Conservation (phyloP, 768 basidiomycete species). For the Russula sp. region DNA sequence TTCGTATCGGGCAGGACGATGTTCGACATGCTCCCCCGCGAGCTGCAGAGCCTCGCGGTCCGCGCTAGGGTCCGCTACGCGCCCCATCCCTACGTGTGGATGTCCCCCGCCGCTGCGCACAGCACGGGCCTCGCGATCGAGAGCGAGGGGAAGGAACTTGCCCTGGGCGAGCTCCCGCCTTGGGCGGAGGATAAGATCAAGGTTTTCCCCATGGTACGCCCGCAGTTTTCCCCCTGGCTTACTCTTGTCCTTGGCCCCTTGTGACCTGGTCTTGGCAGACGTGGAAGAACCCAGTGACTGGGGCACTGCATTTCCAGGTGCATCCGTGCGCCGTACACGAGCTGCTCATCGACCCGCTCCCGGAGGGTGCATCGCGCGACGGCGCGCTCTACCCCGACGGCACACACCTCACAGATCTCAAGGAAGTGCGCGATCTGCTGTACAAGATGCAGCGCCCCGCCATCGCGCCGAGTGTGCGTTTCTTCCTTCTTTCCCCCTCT, state of each 20-base stretch:
- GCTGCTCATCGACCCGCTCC: conserved; percentile 69
- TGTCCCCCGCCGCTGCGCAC: conserved; percentile 63
- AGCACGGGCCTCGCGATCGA: conserved; percentile 79
- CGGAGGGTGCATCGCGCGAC: conserved; percentile 48
- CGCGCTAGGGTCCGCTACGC: conserved; percentile 67
- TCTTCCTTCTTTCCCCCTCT: neutral
- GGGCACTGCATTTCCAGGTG: conserved; percentile 80
- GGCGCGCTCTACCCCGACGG: conserved; percentile 81
- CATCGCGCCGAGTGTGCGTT: conserved; percentile 66
- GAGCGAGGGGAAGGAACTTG: conserved; percentile 62
- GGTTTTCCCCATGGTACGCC: conserved; percentile 54
- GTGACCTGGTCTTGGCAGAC: conserved; percentile 36
- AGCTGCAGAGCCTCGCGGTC: conserved; percentile 73
- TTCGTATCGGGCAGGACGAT: conserved; percentile 75
- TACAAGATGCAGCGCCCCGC: conserved; percentile 88
- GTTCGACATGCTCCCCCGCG: conserved; percentile 66
- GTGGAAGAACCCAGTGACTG: conserved; percentile 92
- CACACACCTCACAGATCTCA: conserved; percentile 64
- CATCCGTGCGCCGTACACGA: conserved; percentile 74
- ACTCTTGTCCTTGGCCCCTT: neutral
- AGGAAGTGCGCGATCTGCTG: conserved; percentile 62
- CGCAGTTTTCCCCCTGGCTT: neutral
- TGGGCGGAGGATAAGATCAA: conserved; percentile 79
- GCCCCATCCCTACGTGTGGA: conserved; percentile 86
- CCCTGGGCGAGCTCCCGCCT: conserved; percentile 60